Percentiles rank a stretch among this genome's conserved stretches.
Evolutionary conservation across 2,329 filamentous ascomycete genomes (phyloP).

Genomic region (Hypoxylon sp.): DNA sequence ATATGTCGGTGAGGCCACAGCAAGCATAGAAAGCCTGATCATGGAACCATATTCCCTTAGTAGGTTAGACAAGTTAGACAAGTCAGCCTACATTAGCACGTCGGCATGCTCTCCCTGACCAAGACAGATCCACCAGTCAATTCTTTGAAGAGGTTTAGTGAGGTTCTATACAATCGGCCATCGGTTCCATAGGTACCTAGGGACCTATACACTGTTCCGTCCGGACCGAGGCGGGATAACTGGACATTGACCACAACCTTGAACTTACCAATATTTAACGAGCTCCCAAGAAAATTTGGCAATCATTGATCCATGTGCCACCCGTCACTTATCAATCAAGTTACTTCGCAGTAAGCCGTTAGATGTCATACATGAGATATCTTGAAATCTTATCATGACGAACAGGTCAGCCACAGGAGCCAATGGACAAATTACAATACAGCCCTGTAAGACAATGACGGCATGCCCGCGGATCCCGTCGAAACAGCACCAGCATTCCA

Average conservation of each 20-base stretch:
- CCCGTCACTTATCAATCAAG: background rate
- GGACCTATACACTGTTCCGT: conserved; percentile 13
- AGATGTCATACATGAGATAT: background rate
- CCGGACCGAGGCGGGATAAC: conserved; percentile 10
- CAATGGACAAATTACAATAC: conserved; percentile 1
- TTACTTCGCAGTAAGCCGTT: background rate
- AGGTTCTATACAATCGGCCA: conserved; percentile 5
- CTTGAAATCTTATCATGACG: background rate
- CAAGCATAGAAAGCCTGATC: conserved; percentile 26
- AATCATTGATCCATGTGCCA: background rate
- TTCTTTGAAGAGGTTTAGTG: conserved; percentile 3
- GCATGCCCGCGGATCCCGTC: conserved; percentile 24
- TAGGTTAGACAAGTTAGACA: background rate
- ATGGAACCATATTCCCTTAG: conserved; percentile 33
- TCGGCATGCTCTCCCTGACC: conserved; percentile 4
- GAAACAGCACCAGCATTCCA: background rate
- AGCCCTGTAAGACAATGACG: conserved; percentile 27
- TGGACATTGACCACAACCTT: conserved; percentile 1
- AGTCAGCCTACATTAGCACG: conserved; percentile 5
- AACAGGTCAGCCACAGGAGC: background rate
- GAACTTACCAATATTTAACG: background rate
- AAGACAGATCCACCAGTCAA: conserved; percentile 1
- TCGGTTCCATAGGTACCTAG: too few relatives aligned
- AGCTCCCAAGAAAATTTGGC: background rate
- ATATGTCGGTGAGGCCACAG: conserved; percentile 38